phyloP scores from a whole-genome alignment of 768 basidiomycete species.

The Boletus edulis region DNA sequence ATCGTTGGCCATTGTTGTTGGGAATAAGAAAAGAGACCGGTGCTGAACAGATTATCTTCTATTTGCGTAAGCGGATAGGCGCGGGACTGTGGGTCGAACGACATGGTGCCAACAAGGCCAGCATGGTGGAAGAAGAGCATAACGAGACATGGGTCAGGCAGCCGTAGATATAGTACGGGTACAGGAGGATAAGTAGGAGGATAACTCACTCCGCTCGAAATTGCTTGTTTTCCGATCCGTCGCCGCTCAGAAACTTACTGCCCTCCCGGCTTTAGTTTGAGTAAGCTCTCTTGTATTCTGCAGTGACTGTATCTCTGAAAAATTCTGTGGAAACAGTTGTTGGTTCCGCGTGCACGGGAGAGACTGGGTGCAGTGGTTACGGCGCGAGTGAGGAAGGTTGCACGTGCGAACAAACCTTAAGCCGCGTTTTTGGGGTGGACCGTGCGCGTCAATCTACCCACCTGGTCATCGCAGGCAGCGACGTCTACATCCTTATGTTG shows the following conservation, averaged over 20 bases:
- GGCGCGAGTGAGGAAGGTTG: slow-evolving; percentile 24
- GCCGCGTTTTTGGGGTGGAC: slow-evolving; percentile 27
- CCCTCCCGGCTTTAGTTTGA: slow-evolving; percentile 10
- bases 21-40: slow-evolving; percentile 29
- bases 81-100: slow-evolving; percentile 16
- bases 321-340: slow-evolving; percentile 6
- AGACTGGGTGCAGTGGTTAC: slow-evolving; percentile 23
- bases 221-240: slow-evolving; percentile 36
- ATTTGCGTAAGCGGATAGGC: slow-evolving; percentile 33
- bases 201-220: slow-evolving; percentile 38
- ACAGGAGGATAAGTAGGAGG: background rate
- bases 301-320: slow-evolving; percentile 8
- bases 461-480: slow-evolving; percentile 16
- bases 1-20: slow-evolving; percentile 30
- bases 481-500: slow-evolving; percentile 16
- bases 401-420: slow-evolving; percentile 35
- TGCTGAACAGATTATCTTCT: slow-evolving; percentile 19
- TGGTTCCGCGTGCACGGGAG: slow-evolving; percentile 5
- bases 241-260: slow-evolving; percentile 34
- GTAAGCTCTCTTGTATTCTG: slow-evolving; percentile 8
- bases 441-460: slow-evolving; percentile 20
- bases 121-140: background rate
- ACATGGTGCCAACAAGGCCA: slow-evolving; percentile 21
- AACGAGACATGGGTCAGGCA: slow-evolving; percentile 2
- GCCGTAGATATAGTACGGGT: background rate